phyloP scores from a whole-genome alignment of 495 filamentous ascomycete genomes.

The Podospora bellae-mahoneyi region DNA sequence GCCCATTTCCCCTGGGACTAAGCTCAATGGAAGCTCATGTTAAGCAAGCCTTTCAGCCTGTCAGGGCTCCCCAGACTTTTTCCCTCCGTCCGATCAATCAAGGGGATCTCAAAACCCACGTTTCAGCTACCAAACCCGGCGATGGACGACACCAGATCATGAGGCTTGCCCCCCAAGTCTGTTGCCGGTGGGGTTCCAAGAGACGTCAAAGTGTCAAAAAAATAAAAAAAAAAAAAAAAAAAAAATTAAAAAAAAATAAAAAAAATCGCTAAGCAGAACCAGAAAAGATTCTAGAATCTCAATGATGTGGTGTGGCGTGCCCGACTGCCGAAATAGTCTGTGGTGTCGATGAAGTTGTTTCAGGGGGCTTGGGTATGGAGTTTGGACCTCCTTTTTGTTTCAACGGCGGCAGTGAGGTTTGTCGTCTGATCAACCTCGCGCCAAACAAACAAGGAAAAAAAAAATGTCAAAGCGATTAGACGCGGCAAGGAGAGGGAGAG shows the following conservation, averaged over 20 bases:
- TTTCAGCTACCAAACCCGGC: not conserved
- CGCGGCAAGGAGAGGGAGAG: not conserved
- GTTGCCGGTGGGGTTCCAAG: not conserved
- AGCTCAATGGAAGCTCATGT: no score
- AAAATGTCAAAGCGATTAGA: not conserved
- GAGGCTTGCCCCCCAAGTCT: not conserved
- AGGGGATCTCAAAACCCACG: not conserved
- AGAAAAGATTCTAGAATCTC: not conserved
- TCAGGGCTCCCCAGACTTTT: not conserved
- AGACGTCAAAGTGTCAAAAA: not conserved
- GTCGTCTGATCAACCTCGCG: not conserved
- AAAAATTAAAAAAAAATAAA: not conserved
- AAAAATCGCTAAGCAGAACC: not conserved
- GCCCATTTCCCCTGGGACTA: no score
- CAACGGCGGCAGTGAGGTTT: not conserved
- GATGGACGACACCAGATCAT: not conserved
- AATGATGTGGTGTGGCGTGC: not conserved
- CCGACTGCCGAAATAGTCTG: not conserved
- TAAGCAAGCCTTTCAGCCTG: not conserved
- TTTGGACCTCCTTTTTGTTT: not conserved
- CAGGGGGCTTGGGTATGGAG: not conserved
- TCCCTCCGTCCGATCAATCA: not conserved
- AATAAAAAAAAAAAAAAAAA: not conserved
- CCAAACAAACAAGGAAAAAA: no score
- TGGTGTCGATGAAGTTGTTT: not conserved